Base-by-base conservation (phyloP, 169 alveolate genomes). In the Plasmodium berghei region DNA sequence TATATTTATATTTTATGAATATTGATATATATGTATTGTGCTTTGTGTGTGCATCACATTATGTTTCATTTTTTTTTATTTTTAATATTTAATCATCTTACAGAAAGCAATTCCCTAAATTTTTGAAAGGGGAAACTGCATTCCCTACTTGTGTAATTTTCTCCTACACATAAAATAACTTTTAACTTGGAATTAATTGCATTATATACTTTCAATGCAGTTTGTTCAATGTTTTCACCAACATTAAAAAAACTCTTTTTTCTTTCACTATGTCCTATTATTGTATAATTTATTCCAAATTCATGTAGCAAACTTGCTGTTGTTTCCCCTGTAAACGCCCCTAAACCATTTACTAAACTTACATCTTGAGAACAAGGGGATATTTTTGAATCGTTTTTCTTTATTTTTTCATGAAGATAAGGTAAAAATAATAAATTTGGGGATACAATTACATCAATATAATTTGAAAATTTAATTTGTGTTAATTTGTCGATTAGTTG, bases 321-420 rank as follows among this genome's bases (percentile, higher is more conserved):
- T 70, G 93, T 92, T 64, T 93, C 96, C 10, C 96, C 96, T 54
- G 96, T 93, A 66, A 69, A 93, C 16, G 94, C 93, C 5, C 96
- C 96, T n/a, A 87, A 85, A 16, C 88, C 91, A 5, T 73, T 72
- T 66, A 72, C 88, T 63, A 73, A 40, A 46, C 92, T 87, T 24
- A 87, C 80, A 52, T 87, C 88, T 66, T 87, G 92, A 4, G 92
- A 49, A 59, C 92, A 87, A 1, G 83, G 46, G 24, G 16, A 55
- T 69, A 83, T 83, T 46, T 67, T 83, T n/a, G 90, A 83, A 16
- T 83, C 55, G 45, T 83, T 83, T n/a, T 67, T 56, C 22, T 66
- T 48, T 54, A 83, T 83, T 58, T 83, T 83, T 66, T 67, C 63
- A 24, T 52, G 72, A 1, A 83, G 45, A 67, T 83, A 83, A 5